phyloP scores from a whole-genome alignment of 306 rosid species.

The peach (Prunus persica) region Prunus_persica_NCBIv2 NC_034012.1:375001-375500 shows the following conservation, averaged over 20 bases:
- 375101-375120: constrained; percentile 63
- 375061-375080: constrained; percentile 8
- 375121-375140: constrained; percentile 64
- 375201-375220: constrained; percentile 84
- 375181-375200: constrained; percentile 73
- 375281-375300: background rate
- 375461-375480: background rate
- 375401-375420: constrained; percentile 71
- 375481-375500: background rate
- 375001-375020: background rate
- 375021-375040: background rate
- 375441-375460: constrained; percentile 76
- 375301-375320: background rate
- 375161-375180: constrained; percentile 76
- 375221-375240: constrained; percentile 99
- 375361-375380: constrained; percentile 99
- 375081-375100: constrained; percentile 6
- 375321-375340: background rate
- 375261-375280: background rate
- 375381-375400: constrained; percentile 78
- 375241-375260: constrained; percentile 31
- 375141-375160: constrained; percentile 94
- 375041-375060: background rate
- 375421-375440: constrained; percentile 61
- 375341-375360: constrained; percentile 18